Evolutionary conservation across 129 eudicot species (phyloP).

Genomic region (Erigeron canadensis): DNA sequence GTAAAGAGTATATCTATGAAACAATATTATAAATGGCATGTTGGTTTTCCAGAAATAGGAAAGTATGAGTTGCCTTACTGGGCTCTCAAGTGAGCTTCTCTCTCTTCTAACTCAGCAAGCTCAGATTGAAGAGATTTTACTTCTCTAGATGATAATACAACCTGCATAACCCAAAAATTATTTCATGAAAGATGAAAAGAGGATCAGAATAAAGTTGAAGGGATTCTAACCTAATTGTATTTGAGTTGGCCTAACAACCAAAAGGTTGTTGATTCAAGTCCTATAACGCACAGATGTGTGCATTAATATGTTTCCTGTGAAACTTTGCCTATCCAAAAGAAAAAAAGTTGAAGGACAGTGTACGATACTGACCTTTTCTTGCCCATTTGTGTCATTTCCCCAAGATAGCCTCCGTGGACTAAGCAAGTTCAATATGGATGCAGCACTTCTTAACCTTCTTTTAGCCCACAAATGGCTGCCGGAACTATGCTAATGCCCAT

Average conservation of each 20-base stretch:
- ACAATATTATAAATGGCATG: slow-evolving; percentile 7
- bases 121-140: slow-evolving; percentile 75
- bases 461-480: slow-evolving; percentile 43
- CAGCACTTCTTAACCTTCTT: slow-evolving; percentile 62
- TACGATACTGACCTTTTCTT: slow-evolving; percentile 58
- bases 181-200: slow-evolving; percentile 9
- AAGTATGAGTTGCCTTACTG: slow-evolving; percentile 51
- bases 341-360: not conserved
- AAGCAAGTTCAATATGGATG: slow-evolving; percentile 75
- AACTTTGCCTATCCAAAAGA: not conserved
- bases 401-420: slow-evolving; percentile 54
- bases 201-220: not conserved
- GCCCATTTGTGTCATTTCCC: slow-evolving; percentile 53
- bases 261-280: too few species aligned
- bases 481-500: slow-evolving; percentile 60
- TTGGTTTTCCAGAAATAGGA: not conserved
- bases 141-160: slow-evolving; percentile 68
- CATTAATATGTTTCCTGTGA: too few species aligned
- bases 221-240: too few species aligned
- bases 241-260: too few species aligned
- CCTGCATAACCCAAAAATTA: slow-evolving; percentile 37
- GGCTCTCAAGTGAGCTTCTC: slow-evolving; percentile 76
- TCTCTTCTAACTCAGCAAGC: slow-evolving; percentile 72
- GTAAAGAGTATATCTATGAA: not conserved
- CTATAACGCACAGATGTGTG: too few species aligned